Evolutionary conservation across 2,329 filamentous ascomycete genomes (phyloP).

Genomic region (Verticillium zaregamsianum): DNA sequence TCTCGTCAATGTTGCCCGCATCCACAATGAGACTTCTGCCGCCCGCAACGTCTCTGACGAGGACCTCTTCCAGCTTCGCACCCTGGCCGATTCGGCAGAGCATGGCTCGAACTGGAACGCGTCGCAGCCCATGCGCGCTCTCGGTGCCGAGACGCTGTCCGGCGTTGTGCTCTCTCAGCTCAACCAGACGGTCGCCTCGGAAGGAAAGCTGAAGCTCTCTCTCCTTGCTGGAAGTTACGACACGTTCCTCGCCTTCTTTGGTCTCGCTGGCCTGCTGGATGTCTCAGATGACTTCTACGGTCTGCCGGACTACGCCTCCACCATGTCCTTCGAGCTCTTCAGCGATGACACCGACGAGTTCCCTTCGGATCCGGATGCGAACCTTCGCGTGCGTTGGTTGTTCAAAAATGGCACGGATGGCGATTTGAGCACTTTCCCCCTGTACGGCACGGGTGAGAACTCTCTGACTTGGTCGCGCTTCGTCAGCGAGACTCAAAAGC

Average conservation of each 20-base stretch:
- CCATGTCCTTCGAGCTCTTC: slow-evolving; percentile 30
- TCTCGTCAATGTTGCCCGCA: slow-evolving; percentile 28
- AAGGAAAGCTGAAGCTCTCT: slow-evolving; percentile 27
- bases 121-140: slow-evolving; percentile 21
- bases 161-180: slow-evolving; percentile 24
- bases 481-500: slow-evolving; percentile 20
- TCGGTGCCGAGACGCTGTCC: slow-evolving; percentile 25
- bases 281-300: slow-evolving; percentile 24
- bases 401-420: slow-evolving; percentile 29
- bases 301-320: slow-evolving; percentile 29
- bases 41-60: slow-evolving; percentile 25
- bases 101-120: slow-evolving; percentile 25
- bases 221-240: slow-evolving; percentile 29
- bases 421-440: slow-evolving; percentile 21
- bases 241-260: slow-evolving; percentile 31
- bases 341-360: slow-evolving; percentile 19
- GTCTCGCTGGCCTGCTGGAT: slow-evolving; percentile 19
- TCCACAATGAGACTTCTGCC: slow-evolving; percentile 23
- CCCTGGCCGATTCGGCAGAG: slow-evolving; percentile 26
- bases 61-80: slow-evolving; percentile 26
- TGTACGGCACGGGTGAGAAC: slow-evolving; percentile 23
- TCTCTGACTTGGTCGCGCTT: slow-evolving; percentile 23
- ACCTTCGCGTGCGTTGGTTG: slow-evolving; percentile 25
- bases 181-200: slow-evolving; percentile 22
- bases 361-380: slow-evolving; percentile 18